Conservation (phyloP, 2,329 filamentous ascomycete genomes). For the Shiraia sp. region DNA sequence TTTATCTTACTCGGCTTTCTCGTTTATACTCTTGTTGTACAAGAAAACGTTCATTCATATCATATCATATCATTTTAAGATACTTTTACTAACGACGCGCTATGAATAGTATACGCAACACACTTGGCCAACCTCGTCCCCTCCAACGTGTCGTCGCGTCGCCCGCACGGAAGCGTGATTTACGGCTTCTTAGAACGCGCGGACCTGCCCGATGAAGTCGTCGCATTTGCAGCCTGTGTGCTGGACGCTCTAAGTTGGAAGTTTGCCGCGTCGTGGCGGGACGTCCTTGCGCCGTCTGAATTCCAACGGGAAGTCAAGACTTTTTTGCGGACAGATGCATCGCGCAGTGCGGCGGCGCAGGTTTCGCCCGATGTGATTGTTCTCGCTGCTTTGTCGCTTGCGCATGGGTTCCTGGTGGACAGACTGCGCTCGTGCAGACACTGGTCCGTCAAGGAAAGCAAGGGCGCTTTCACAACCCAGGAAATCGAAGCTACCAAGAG, state of each 20-base stretch:
- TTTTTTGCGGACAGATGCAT: conserved; percentile 17
- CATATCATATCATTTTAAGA: too few relatives aligned
- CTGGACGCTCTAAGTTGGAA: conserved; percentile 39
- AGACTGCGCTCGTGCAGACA: conserved; percentile 31
- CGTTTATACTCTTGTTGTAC: too few relatives aligned
- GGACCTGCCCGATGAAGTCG: conserved; percentile 36
- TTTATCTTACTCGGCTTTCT: too few relatives aligned
- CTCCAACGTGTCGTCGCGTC: conserved; percentile 32
- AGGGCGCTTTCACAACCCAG: conserved; percentile 25
- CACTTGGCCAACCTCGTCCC: conserved; percentile 45
- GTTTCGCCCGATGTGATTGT: conserved; percentile 40
- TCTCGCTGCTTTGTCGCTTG: conserved; percentile 41
- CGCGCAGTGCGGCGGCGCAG: conserved; percentile 11
- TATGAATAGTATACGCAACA: conserved; percentile 38
- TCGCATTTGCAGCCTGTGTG: conserved; percentile 45
- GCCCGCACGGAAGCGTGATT: conserved; percentile 31
- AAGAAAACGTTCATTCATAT: too few relatives aligned
- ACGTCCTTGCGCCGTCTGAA: conserved; percentile 23
- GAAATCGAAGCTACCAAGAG: conserved; percentile 40
- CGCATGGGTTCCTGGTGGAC: conserved; percentile 42
- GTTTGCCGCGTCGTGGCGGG: conserved; percentile 38
- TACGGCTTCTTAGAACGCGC: conserved; percentile 35
- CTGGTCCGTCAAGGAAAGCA: conserved; percentile 38
- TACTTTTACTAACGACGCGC: too few relatives aligned
- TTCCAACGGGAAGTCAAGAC: conserved; percentile 15